Percentiles rank a stretch among this genome's conserved stretches.
Evolutionary conservation across 306 rosid genomes (phyloP).

Genomic region (Castanospermum australe): DNA sequence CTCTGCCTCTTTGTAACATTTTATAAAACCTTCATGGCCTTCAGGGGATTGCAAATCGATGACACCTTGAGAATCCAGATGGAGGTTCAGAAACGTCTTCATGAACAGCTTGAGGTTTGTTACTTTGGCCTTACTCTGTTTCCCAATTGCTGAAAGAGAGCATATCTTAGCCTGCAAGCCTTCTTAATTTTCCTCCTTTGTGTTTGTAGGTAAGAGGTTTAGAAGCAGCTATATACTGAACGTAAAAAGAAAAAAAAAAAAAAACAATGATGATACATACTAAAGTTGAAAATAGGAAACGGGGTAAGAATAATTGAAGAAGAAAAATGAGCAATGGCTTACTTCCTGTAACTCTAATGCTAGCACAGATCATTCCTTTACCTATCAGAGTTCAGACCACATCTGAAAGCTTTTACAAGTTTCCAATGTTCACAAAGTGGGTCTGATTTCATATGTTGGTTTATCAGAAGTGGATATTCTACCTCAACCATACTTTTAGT

Average conservation of each 20-base stretch:
- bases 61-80: constrained; percentile 95
- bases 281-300: not conserved
- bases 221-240: constrained; percentile 1
- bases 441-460: not conserved
- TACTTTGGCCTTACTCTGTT: constrained; percentile 27
- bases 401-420: constrained; percentile 1
- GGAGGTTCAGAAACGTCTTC: constrained; percentile 99
- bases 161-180: not conserved
- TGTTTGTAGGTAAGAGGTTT: not conserved
- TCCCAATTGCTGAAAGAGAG: constrained; percentile 24
- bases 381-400: not conserved
- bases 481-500: not conserved
- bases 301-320: not conserved
- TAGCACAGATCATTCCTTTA: not conserved
- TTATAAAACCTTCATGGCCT: constrained; percentile 18
- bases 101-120: constrained; percentile 96
- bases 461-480: constrained; percentile 2
- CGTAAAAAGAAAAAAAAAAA: not conserved
- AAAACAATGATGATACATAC: not conserved
- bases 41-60: constrained; percentile 86
- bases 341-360: constrained; percentile 11
- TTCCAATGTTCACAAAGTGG: not conserved
- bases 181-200: not conserved
- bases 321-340: not conserved
- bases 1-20: constrained; percentile 10